Percentiles rank a stretch among this genome's conserved stretches.
Conservation (phyloP, 345 rosid species). For the Bruguiera gymnorhiza region DNA sequence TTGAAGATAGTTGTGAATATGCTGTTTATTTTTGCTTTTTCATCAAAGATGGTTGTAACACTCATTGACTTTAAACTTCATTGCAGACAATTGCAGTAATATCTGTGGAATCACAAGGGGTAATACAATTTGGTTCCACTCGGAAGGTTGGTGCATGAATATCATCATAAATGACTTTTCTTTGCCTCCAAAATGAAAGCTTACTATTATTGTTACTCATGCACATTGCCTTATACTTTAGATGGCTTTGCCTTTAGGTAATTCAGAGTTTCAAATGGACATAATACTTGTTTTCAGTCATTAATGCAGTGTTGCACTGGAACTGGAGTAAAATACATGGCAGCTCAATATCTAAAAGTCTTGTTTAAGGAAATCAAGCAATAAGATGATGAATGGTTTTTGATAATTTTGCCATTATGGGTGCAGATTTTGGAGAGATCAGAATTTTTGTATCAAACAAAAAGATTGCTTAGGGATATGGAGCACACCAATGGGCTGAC, state of each 20-base stretch:
- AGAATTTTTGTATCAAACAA: slow-evolving; percentile 55
- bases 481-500: slow-evolving; percentile 23
- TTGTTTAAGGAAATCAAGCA: too few species aligned
- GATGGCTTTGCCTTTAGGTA: too few species aligned
- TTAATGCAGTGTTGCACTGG: neutral
- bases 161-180: slow-evolving; percentile 8
- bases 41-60: neutral
- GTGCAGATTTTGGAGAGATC: slow-evolving; percentile 60
- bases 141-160: slow-evolving; percentile 52
- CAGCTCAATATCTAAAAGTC: too few species aligned
- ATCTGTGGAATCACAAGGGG: slow-evolving; percentile 59
- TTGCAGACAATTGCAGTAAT: slow-evolving; percentile 75
- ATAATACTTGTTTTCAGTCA: neutral
- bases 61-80: slow-evolving; percentile 15
- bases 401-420: slow-evolving; percentile 10
- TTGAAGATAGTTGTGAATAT: neutral
- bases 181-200: neutral
- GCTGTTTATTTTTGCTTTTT: neutral
- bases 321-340: neutral
- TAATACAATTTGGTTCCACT: slow-evolving; percentile 77
- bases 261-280: neutral
- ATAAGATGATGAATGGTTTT: neutral
- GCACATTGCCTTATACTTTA: neutral
- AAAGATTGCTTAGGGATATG: slow-evolving; percentile 37
- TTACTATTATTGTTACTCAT: too few species aligned